phyloP scores from a whole-genome alignment of 176 grass and related monocot species.

The Chloris gayana region DNA sequence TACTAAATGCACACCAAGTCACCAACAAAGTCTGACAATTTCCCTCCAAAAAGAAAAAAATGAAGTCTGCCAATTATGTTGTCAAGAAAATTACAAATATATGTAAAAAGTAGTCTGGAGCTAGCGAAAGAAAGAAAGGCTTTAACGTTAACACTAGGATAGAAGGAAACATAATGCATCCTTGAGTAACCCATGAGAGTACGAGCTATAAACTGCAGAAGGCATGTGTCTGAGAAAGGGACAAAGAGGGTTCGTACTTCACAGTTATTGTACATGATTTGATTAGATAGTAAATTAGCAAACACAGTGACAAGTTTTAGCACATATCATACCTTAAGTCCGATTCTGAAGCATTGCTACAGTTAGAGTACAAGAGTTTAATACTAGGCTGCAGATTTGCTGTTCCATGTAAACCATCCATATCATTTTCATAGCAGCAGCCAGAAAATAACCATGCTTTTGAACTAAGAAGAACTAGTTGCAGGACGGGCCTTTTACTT shows the following conservation, averaged over 20 bases:
- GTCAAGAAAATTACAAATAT: neutral
- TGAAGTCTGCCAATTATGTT: too few relatives aligned
- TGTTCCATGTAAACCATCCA: conserved; percentile 33
- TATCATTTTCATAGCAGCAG: conserved; percentile 71
- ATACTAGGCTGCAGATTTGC: conserved; percentile 65
- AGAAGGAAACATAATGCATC: neutral
- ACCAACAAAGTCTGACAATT: neutral
- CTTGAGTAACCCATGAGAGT: neutral
- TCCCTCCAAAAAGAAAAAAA: too few relatives aligned
- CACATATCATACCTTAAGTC: conserved; percentile 58
- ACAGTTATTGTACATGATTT: neutral
- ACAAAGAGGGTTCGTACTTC: neutral
- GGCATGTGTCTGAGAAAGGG: neutral
- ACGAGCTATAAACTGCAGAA: neutral
- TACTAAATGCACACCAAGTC: conserved; percentile 1
- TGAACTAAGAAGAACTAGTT: conserved; percentile 77
- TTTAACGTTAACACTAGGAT: neutral
- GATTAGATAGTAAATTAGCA: neutral
- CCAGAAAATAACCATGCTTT: conserved; percentile 75
- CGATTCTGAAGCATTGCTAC: conserved; percentile 56
- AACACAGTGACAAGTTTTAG: conserved; percentile 26
- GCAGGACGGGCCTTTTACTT: conserved; percentile 62
- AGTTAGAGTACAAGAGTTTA: conserved; percentile 79
- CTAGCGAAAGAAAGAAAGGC: neutral
- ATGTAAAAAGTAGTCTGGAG: neutral